These are phyloP conservation scores for Entoloma clypeatum DNA, from an alignment of 1,284 basidiomycete genomes.

Conservation along the genomic window DNA sequence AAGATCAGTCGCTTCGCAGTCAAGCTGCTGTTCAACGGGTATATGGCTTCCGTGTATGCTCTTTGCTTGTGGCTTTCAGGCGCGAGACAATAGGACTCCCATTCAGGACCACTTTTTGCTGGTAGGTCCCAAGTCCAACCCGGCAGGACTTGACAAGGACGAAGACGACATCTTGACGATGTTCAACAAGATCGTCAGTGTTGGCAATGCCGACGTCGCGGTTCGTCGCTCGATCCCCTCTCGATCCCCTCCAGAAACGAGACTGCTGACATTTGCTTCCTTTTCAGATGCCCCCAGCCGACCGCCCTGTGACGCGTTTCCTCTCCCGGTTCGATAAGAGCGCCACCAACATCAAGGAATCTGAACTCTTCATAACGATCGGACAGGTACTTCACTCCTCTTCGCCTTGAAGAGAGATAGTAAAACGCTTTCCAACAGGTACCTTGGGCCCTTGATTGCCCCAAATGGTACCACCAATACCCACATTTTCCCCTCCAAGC, in stretches of 20 bases:
- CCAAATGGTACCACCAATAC: conserved; percentile 52
- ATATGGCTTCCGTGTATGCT: conserved; percentile 39
- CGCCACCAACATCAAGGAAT: conserved; percentile 53
- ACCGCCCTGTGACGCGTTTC: too few species aligned
- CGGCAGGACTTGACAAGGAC: too few species aligned
- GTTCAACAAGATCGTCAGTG: too few species aligned
- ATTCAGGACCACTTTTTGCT: conserved; percentile 38
- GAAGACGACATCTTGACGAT: too few species aligned
- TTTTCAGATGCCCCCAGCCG: too few species aligned
- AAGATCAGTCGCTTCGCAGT: conserved; percentile 28
- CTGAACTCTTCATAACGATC: conserved; percentile 41
- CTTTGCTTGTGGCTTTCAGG: neutral
- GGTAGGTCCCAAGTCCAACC: conserved; percentile 33
- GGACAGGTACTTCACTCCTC: conserved; percentile 36
- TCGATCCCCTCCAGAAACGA: too few species aligned
- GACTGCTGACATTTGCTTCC: too few species aligned
- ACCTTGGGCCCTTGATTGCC: conserved; percentile 46
- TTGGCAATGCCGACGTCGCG: too few species aligned
- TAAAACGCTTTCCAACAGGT: too few species aligned
- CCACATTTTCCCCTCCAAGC: conserved; percentile 43
- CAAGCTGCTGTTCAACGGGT: conserved; percentile 29
- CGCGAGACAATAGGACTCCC: too few species aligned
- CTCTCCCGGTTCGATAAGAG: conserved; percentile 55
- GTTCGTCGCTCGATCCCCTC: too few species aligned
- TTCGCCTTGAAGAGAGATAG: conserved; percentile 4